These are phyloP conservation scores for Nematocida major DNA, from an alignment of 371 early-diverging fungal species.

Conservation along the genomic window DNA sequence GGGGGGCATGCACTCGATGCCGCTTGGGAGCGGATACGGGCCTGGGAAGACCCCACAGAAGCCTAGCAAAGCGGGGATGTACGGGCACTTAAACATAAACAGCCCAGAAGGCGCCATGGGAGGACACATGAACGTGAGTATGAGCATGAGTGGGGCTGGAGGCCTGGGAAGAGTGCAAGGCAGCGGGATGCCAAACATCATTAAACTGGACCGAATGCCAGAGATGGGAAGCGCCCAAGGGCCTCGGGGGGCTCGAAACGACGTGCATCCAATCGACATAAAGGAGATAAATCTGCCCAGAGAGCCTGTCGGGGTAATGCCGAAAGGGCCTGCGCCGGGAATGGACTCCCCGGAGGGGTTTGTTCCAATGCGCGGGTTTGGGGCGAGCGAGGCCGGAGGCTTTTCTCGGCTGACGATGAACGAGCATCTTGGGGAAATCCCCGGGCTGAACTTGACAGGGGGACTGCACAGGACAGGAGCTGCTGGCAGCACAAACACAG, in stretches of 20 bases:
- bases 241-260: neutral
- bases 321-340: neutral
- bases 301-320: neutral
- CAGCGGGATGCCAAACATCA: neutral
- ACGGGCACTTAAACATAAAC: neutral
- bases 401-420: neutral
- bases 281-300: neutral
- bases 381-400: neutral
- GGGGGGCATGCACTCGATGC: neutral
- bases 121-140: neutral
- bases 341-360: neutral
- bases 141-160: neutral
- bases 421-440: neutral
- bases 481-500: slow-evolving; percentile 47
- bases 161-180: neutral
- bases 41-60: neutral
- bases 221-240: neutral
- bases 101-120: neutral
- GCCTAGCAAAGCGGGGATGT: neutral
- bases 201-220: neutral
- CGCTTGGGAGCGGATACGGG: no score
- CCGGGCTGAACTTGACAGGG: neutral
- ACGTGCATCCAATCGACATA: neutral
- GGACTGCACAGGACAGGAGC: slow-evolving; percentile 21
- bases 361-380: neutral